Evolutionary conservation across 352 stramenopile species (phyloP).

Genomic region (Globisporangium acanthophoron): DNA sequence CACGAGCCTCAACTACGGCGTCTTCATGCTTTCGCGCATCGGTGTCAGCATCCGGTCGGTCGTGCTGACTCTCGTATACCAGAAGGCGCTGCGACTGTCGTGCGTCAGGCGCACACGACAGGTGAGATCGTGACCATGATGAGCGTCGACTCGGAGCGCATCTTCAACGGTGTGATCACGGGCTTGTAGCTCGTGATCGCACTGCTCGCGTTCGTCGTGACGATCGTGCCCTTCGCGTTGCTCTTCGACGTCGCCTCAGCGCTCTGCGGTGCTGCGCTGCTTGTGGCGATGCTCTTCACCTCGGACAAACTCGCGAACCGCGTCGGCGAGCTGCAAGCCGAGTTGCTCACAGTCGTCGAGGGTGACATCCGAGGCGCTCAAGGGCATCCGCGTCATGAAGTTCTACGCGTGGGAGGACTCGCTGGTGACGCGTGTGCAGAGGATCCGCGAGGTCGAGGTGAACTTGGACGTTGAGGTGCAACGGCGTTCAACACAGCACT

Average conservation of each 20-base stretch:
- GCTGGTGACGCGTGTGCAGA: conserved; percentile 9
- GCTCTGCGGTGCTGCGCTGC: conserved; percentile 1
- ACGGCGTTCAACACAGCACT: too few species aligned
- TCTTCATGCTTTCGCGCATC: conserved; percentile 17
- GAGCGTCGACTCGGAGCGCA: conserved; percentile 21
- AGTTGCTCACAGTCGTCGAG: conserved; percentile 21
- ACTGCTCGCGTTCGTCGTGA: conserved; percentile 11
- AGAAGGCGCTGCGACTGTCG: conserved; percentile 19
- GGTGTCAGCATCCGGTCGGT: conserved; percentile 19
- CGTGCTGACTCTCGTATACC: conserved; percentile 18
- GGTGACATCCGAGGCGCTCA: conserved; percentile 30
- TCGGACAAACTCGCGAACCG: not conserved
- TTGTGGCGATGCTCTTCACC: conserved; percentile 3
- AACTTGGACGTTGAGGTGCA: too few species aligned
- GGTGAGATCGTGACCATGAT: conserved; percentile 23
- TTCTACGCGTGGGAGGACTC: conserved; percentile 56
- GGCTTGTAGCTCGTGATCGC: conserved; percentile 4
- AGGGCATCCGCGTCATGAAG: conserved; percentile 70
- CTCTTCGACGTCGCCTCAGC: conserved; percentile 5
- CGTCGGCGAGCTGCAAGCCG: conserved; percentile 4
- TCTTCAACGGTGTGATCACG: conserved; percentile 16
- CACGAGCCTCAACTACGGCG: conserved; percentile 17
- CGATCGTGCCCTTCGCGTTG: conserved; percentile 15
- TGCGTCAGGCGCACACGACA: conserved; percentile 12
- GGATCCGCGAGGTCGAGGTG: conserved; percentile 14